A percentile compares a stretch with the other conserved stretches of the same genome.
phyloP scores from a whole-genome alignment of 352 stramenopile species.

The Phytophthora sansomeana region DNA sequence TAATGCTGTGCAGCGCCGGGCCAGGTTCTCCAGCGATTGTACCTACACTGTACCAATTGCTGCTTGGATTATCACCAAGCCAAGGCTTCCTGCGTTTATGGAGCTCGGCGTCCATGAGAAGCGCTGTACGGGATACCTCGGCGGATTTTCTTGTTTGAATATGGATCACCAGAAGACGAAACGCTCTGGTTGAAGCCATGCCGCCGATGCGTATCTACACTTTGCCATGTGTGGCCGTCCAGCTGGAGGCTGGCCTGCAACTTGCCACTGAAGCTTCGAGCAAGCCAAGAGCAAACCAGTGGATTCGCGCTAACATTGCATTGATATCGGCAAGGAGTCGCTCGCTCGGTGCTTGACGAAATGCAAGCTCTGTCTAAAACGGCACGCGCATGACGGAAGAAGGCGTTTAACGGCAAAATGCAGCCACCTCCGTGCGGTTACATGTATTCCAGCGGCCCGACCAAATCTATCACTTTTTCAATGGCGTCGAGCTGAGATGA shows the following conservation, averaged over 20 bases:
- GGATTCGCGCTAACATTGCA: too few species aligned
- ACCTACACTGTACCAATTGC: too few species aligned
- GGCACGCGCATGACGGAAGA: too few species aligned
- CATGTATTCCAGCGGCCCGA: neutral
- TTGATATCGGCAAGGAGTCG: neutral
- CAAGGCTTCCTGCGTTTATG: neutral
- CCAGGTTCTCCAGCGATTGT: constrained; percentile 10
- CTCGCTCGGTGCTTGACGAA: too few species aligned
- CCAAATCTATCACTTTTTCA: neutral
- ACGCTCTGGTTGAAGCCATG: neutral
- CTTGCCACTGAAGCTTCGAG: neutral
- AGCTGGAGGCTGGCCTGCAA: too few species aligned
- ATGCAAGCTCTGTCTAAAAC: too few species aligned
- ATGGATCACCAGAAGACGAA: too few species aligned
- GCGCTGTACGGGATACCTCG: neutral
- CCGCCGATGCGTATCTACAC: too few species aligned
- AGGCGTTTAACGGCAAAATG: too few species aligned
- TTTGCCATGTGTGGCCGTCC: too few species aligned
- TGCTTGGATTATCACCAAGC: neutral
- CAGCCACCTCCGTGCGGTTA: neutral
- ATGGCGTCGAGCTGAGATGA: neutral
- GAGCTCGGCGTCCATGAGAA: neutral
- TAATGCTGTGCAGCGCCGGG: constrained; percentile 7
- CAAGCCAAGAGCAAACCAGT: neutral
- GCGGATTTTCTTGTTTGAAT: constrained; percentile 1